Conservation (phyloP, 208 protist genomes). For the Trichomonas gallinae region DNA sequence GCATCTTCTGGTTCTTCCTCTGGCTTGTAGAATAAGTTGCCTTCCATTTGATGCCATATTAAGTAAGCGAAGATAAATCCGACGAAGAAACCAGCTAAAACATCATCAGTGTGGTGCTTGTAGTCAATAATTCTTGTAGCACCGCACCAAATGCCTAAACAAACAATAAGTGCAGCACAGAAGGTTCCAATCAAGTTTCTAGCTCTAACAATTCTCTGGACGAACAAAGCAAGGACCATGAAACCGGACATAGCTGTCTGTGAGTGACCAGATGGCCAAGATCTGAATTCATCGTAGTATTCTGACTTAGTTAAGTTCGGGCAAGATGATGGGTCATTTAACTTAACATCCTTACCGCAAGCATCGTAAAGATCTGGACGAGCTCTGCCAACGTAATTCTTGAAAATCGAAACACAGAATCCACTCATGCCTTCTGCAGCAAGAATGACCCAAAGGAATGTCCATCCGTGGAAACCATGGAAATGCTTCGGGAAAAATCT, state of each 20-base stretch:
- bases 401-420: not conserved
- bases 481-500: not conserved
- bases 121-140: not conserved
- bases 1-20: not conserved
- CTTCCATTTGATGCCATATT: not conserved
- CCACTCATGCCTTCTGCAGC: not conserved
- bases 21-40: not conserved
- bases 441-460: not conserved
- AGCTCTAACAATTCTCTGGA: not conserved
- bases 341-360: not conserved
- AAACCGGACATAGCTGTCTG: not conserved
- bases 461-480: not conserved
- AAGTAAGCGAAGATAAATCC: not conserved
- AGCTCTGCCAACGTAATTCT: not conserved
- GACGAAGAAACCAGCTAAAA: not conserved
- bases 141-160: not conserved
- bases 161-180: not conserved
- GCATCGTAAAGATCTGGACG: not conserved
- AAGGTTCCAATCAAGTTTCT: not conserved
- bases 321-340: not conserved
- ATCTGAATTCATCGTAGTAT: not conserved
- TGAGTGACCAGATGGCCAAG: not conserved
- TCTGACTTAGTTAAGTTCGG: not conserved
- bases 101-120: conserved; percentile 8
- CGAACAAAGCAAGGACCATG: not conserved